Evolutionary conservation across 169 alveolate genomes (phyloP).

Genomic region (Babesia sp.): DNA sequence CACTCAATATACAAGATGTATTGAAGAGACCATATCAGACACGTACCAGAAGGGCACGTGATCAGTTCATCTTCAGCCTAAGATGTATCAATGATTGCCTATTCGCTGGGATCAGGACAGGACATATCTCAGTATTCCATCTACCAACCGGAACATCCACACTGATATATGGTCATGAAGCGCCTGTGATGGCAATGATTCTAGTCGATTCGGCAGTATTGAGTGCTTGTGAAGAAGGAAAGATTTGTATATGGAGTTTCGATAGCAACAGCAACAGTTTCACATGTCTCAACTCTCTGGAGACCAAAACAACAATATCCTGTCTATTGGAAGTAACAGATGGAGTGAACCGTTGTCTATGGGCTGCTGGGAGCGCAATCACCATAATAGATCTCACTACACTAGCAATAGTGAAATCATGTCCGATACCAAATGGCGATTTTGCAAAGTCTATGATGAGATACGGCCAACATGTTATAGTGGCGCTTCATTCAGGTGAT

Average conservation of each 20-base stretch:
- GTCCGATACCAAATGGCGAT: slow-evolving; percentile 45
- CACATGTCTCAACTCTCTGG: slow-evolving; percentile 54
- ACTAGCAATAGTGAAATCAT: slow-evolving; percentile 28
- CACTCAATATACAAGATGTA: slow-evolving; percentile 23
- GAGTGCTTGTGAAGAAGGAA: slow-evolving; percentile 63
- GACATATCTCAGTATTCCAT: slow-evolving; percentile 65
- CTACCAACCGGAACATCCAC: slow-evolving; percentile 67
- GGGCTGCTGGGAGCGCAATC: slow-evolving; percentile 67
- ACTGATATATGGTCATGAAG: slow-evolving; percentile 53
- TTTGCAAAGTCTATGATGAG: slow-evolving; percentile 39
- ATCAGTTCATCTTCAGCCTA: slow-evolving; percentile 45
- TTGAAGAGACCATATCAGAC: slow-evolving; percentile 10
- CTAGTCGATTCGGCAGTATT: slow-evolving; percentile 52
- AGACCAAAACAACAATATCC: slow-evolving; percentile 23
- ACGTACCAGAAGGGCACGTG: slow-evolving; percentile 17
- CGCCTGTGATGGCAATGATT: slow-evolving; percentile 43
- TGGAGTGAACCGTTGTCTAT: slow-evolving; percentile 37
- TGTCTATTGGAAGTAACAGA: slow-evolving; percentile 53
- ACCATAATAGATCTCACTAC: slow-evolving; percentile 57
- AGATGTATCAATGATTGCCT: slow-evolving; percentile 64
- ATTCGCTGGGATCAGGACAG: slow-evolving; percentile 55
- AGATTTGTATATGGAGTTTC: slow-evolving; percentile 62
- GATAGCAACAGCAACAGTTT: slow-evolving; percentile 43
- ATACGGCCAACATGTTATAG: slow-evolving; percentile 61
- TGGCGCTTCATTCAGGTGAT: slow-evolving; percentile 52